Base-by-base conservation (phyloP, 2,329 filamentous ascomycete species). In the Arthroderma sp. region DNA sequence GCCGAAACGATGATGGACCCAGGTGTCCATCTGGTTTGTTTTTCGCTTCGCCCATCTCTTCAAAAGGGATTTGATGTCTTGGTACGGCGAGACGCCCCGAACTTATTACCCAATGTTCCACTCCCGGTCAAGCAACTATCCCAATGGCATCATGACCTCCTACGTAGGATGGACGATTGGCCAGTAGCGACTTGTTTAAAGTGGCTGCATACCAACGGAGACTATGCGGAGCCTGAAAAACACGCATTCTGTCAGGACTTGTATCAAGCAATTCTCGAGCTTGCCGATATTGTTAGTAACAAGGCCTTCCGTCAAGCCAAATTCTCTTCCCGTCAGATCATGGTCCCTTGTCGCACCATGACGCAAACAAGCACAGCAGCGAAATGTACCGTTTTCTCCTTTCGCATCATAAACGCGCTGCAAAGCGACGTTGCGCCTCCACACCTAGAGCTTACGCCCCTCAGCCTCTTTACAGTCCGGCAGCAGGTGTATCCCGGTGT, bases 381-480 rank as follows among this genome's bases (percentile, higher is more conserved):
- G 56, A 69, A 53, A 54, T 82, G 47, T 54, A 68, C 48, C 54
- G 64, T 50, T 54, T 66, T 56, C 57, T 74, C 73, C n/a, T 75
- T 83, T 57, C 72, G 72, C 38, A 63, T 78, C 10, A 71, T 83
- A 36, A 72, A 80, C 11, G 75, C 75, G 1, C 75, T 83, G 29
- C 75, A 82, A 51, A 68, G 69, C 10, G 69, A 68, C 31, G 59
- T 74, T 6, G 63, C 65, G 2, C 70, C 71, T 22, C 64, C 71
- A 1, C 69, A 70, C 29, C 73, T 75, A 54, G 68, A 72, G 45
- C 81, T 82, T 51, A 68, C 74, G 1, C 78, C 81, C 0, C 63
- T 83, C 29, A 72, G 65, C 38, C 77, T 84, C 51, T 83, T 84
- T 65, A 78, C 75, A 51, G 67, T 74, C 5, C 78, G 80, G 47